Percentiles rank a stretch among this genome's conserved stretches.
Evolutionary conservation across 2,329 filamentous ascomycete genomes (phyloP).

Genomic region (Colletotrichum tamarilloi): DNA sequence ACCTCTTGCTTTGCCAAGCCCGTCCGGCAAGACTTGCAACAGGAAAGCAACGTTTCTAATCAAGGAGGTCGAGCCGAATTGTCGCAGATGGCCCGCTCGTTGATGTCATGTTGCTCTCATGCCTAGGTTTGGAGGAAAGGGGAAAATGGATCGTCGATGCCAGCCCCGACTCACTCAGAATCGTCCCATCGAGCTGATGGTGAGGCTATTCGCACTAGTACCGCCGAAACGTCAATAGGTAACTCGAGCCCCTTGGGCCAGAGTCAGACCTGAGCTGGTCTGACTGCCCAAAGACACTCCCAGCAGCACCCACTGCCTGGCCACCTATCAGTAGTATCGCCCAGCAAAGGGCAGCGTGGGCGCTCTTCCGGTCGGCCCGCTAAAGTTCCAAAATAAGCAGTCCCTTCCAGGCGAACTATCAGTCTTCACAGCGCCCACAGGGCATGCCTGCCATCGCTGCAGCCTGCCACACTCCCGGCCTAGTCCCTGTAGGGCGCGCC

Average conservation of each 20-base stretch:
- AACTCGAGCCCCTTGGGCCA: background rate
- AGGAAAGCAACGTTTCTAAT: background rate
- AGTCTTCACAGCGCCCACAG: background rate
- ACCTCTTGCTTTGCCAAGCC: constrained; percentile 1
- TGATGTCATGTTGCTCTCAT: constrained; percentile 18
- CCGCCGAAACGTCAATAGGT: constrained; percentile 5
- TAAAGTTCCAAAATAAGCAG: constrained; percentile 9
- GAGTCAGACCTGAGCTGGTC: background rate
- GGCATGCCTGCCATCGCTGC: constrained; percentile 3
- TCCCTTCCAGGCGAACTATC: background rate
- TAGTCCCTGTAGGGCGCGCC: constrained; percentile 13
- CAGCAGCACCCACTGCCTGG: too few relatives aligned
- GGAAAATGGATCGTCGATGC: background rate
- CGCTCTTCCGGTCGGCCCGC: background rate
- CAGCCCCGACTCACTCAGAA: background rate
- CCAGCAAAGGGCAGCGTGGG: background rate
- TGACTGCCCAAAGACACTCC: too few relatives aligned
- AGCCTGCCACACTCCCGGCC: constrained; percentile 10
- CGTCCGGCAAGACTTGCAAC: constrained; percentile 28
- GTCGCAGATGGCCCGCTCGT: constrained; percentile 22
- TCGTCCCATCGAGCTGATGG: background rate
- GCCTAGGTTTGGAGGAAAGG: background rate
- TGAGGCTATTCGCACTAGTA: constrained; percentile 28
- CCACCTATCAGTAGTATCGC: background rate
- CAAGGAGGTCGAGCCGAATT: constrained; percentile 21